Conservation (phyloP, 2,329 filamentous ascomycete genomes). For the Aspergillus sp. region DNA sequence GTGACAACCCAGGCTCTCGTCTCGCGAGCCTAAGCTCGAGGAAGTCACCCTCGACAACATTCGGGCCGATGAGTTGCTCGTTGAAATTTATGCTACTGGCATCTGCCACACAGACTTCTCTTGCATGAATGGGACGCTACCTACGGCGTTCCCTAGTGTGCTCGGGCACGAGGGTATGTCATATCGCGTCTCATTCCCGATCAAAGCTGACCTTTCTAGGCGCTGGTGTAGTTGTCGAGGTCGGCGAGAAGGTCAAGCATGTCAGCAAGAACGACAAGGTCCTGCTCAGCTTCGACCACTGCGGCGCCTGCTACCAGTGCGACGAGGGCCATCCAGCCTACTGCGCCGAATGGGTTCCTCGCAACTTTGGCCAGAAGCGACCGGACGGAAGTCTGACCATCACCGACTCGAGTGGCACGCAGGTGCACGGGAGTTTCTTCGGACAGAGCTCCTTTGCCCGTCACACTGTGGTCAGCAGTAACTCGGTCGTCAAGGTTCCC, state of each 20-base stretch:
- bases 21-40: slow-evolving; percentile 3
- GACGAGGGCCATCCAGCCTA: slow-evolving; percentile 18
- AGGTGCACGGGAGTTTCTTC: slow-evolving; percentile 33
- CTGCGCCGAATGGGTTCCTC: slow-evolving; percentile 12
- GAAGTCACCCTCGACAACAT: slow-evolving; percentile 3
- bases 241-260: slow-evolving; percentile 44
- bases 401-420: not conserved
- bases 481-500: slow-evolving; percentile 29
- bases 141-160: slow-evolving; percentile 15
- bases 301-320: slow-evolving; percentile 20
- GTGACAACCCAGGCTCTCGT: slow-evolving; percentile 7
- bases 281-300: slow-evolving; percentile 23
- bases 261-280: slow-evolving; percentile 48
- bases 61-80: slow-evolving; percentile 27
- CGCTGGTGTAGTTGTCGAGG: slow-evolving; percentile 50
- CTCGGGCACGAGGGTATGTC: slow-evolving; percentile 23
- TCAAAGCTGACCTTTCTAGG: slow-evolving; percentile 30
- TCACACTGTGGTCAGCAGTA: slow-evolving; percentile 14
- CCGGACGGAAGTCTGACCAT: slow-evolving; percentile 11
- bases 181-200: not conserved
- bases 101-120: slow-evolving; percentile 37
- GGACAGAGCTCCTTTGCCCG: slow-evolving; percentile 38
- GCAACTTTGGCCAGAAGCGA: slow-evolving; percentile 19
- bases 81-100: slow-evolving; percentile 35
- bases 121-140: slow-evolving; percentile 23